A percentile compares a stretch with the other conserved stretches of the same genome.
Conservation (phyloP, 1,284 basidiomycete species). For the Exobasidium cylindrosporum region DNA sequence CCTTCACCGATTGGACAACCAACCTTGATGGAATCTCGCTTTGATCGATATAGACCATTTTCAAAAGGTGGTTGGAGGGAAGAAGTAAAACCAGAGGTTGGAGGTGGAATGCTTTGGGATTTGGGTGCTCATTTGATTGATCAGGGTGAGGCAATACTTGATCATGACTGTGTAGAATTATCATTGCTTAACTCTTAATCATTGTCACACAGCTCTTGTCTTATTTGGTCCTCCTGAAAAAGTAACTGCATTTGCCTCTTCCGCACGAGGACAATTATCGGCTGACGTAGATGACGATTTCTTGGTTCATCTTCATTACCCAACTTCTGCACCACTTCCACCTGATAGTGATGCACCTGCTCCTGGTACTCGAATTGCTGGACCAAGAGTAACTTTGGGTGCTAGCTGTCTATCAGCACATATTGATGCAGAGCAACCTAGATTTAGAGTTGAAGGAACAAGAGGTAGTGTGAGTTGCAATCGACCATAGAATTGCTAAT, state of each 20-base stretch:
- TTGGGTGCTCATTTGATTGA: conserved; percentile 50
- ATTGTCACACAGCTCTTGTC: conserved; percentile 24
- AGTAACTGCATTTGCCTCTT: conserved; percentile 41
- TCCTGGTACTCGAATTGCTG: conserved; percentile 37
- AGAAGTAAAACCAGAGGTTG: conserved; percentile 33
- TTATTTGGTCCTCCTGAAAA: conserved; percentile 47
- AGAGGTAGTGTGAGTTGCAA: conserved; percentile 20
- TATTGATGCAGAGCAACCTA: conserved; percentile 41
- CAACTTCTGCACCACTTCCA: conserved; percentile 29
- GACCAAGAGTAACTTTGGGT: conserved; percentile 37
- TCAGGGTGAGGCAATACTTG: conserved; percentile 26
- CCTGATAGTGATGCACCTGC: conserved; percentile 29
- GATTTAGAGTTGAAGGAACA: conserved; percentile 46
- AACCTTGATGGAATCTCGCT: conserved; percentile 45
- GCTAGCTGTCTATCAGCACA: conserved; percentile 47
- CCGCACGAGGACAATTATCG: conserved; percentile 40
- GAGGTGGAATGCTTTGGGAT: conserved; percentile 52
- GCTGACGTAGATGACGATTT: conserved; percentile 50
- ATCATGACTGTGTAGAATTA: not conserved
- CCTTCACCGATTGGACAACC: conserved; percentile 46
- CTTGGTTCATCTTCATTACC: conserved; percentile 43
- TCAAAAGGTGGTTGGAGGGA: conserved; percentile 53
- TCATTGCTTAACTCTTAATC: not conserved
- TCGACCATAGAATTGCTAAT: not conserved
- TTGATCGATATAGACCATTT: conserved; percentile 50